A percentile compares a stretch with the other conserved stretches of the same genome.
Evolutionary conservation across 2,329 filamentous ascomycete genomes (phyloP).

Genomic region (Aureobasidium sp.): DNA sequence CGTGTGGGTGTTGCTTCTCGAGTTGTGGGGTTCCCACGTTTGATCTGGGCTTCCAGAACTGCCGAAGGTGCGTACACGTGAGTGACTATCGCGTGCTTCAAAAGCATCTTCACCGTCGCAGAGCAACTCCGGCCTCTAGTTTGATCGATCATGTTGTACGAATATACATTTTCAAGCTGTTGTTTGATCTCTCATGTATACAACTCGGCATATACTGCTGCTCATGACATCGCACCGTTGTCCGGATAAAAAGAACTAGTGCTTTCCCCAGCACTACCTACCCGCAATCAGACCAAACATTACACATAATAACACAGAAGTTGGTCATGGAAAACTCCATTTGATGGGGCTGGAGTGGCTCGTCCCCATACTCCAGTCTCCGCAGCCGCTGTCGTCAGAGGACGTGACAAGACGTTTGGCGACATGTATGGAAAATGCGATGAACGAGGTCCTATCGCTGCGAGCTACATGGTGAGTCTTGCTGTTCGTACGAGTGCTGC

Average conservation of each 20-base stretch:
- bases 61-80: neutral
- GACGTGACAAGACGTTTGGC: neutral
- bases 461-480: neutral
- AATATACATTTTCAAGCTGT: neutral
- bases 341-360: neutral
- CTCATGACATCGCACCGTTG: constrained; percentile 1
- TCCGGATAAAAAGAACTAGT: constrained; percentile 11
- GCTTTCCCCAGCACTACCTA: constrained; percentile 10
- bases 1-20: constrained; percentile 3
- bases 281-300: constrained; percentile 7
- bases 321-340: constrained; percentile 4
- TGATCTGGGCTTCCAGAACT: neutral
- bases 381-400: neutral
- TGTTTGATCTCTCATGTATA: neutral
- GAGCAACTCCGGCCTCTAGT: neutral
- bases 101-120: neutral
- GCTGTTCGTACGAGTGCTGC: neutral
- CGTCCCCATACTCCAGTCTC: constrained; percentile 9
- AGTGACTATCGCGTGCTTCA: neutral
- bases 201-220: neutral
- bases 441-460: neutral
- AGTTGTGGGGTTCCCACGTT: constrained; percentile 13
- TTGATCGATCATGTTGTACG: neutral
- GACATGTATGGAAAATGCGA: neutral
- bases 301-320: constrained; percentile 2